phyloP scores from a whole-genome alignment of 495 filamentous ascomycete species.

The Penicillium odoratum region DNA sequence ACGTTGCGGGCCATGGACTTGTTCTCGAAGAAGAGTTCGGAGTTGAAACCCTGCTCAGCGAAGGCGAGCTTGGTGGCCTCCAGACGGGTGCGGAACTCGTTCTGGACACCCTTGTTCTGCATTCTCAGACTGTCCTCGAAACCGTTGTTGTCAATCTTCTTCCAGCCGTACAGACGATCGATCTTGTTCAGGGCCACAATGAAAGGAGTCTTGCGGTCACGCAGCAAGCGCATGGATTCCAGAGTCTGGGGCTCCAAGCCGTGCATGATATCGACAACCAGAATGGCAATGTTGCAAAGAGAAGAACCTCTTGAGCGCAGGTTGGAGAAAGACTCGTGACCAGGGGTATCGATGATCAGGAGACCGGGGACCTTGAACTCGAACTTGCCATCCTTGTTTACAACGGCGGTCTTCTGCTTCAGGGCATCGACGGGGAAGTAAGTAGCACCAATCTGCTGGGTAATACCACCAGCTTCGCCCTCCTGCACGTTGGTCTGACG shows the following conservation, averaged over 20 bases:
- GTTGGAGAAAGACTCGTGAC: constrained; percentile 99
- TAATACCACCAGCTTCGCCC: constrained; percentile 99
- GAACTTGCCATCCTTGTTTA: constrained; percentile 87
- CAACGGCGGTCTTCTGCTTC: constrained; percentile 83
- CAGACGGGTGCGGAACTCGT: constrained; percentile 89
- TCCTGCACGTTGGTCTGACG: constrained; percentile 99
- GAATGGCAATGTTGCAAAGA: constrained; percentile 98
- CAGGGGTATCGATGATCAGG: constrained; percentile 96
- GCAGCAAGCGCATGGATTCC: constrained; percentile 91
- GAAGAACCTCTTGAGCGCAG: constrained; percentile 93
- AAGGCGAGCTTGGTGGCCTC: constrained; percentile 92
- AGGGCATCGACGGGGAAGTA: constrained; percentile 98
- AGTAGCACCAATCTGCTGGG: constrained; percentile 98
- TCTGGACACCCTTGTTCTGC: constrained; percentile 92
- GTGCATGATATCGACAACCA: constrained; percentile 99
- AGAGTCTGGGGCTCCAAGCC: constrained; percentile 97
- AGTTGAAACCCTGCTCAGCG: constrained; percentile 95
- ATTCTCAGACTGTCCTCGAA: constrained; percentile 88
- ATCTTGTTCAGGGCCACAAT: constrained; percentile 99
- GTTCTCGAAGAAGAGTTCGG: constrained; percentile 95
- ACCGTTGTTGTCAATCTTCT: constrained; percentile 95
- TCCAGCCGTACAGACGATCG: constrained; percentile 98
- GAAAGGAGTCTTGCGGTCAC: constrained; percentile 95
- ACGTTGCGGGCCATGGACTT: constrained; percentile 93
- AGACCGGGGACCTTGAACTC: constrained; percentile 98